A percentile compares a stretch with the other conserved stretches of the same genome.
These are phyloP conservation scores for Trichoderma sp. DNA, from an alignment of 2,329 filamentous ascomycete species.

Conservation along the genomic window DNA sequence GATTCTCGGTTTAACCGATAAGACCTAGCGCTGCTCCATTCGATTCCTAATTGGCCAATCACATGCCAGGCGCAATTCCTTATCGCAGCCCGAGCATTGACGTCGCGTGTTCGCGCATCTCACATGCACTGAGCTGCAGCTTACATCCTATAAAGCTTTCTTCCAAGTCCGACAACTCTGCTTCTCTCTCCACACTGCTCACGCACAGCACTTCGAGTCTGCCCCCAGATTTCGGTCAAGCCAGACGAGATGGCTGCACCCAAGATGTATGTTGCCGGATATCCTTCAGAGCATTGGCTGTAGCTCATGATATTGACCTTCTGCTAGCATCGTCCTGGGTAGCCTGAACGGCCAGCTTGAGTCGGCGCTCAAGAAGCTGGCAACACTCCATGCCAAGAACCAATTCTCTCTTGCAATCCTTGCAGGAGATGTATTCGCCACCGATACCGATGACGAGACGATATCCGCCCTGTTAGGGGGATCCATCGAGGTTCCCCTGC, in stretches of 20 bases:
- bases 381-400: conserved; percentile 80
- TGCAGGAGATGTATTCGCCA: conserved; percentile 75
- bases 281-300: background rate
- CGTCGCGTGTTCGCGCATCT: conserved; percentile 16
- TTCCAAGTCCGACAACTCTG: background rate
- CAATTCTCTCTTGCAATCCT: conserved; percentile 82
- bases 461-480: conserved; percentile 67
- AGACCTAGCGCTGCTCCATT: conserved; percentile 24
- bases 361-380: conserved; percentile 74
- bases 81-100: conserved; percentile 26
- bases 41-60: conserved; percentile 31
- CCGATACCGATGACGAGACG: conserved; percentile 52
- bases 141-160: background rate
- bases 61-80: conserved; percentile 32
- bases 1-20: conserved; percentile 37
- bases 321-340: conserved; percentile 71
- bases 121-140: conserved; percentile 15
- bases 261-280: conserved; percentile 43
- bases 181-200: background rate
- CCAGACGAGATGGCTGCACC: conserved; percentile 41
- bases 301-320: background rate
- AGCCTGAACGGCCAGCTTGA: conserved; percentile 76
- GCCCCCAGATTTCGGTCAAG: background rate
- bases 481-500: conserved; percentile 69
- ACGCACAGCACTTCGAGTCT: background rate